Evolutionary conservation across 1,139 yeast genomes (phyloP).

Genomic region (Hyphopichia burtonii): DNA sequence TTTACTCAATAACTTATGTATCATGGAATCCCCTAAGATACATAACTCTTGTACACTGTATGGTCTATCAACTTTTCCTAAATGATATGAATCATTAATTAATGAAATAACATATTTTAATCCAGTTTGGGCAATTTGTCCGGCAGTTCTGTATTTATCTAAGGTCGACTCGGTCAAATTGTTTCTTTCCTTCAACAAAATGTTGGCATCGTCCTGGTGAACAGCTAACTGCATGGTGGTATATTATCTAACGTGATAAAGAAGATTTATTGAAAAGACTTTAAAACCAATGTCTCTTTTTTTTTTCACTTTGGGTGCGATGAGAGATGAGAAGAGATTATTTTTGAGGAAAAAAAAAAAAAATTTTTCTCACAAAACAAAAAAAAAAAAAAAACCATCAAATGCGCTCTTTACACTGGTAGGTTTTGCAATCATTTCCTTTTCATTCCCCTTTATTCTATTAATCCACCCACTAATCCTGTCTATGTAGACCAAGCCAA

Average conservation of each 20-base stretch:
- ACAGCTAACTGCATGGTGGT: conserved; percentile 60
- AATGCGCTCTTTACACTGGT: not conserved
- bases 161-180: conserved; percentile 59
- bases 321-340: not conserved
- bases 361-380: not conserved
- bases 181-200: conserved; percentile 73
- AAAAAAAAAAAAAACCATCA: not conserved
- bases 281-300: not conserved
- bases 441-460: no score
- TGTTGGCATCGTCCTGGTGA: conserved; percentile 69
- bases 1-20: conserved; percentile 53
- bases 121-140: conserved; percentile 88
- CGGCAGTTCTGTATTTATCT: conserved; percentile 86
- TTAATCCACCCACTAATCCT: no score
- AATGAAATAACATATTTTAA: conserved; percentile 63
- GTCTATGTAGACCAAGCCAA: no score
- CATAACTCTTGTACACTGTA: conserved; percentile 75
- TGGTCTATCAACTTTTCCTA: conserved; percentile 41
- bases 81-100: conserved; percentile 71
- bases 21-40: conserved; percentile 73
- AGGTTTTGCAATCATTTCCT: not conserved
- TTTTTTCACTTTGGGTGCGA: not conserved
- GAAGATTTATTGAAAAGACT: not conserved
- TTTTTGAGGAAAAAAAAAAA: not conserved
- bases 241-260: no score